phyloP scores from a whole-genome alignment of 108 stramenopile species.

The Licmophora abbreviata region DNA sequence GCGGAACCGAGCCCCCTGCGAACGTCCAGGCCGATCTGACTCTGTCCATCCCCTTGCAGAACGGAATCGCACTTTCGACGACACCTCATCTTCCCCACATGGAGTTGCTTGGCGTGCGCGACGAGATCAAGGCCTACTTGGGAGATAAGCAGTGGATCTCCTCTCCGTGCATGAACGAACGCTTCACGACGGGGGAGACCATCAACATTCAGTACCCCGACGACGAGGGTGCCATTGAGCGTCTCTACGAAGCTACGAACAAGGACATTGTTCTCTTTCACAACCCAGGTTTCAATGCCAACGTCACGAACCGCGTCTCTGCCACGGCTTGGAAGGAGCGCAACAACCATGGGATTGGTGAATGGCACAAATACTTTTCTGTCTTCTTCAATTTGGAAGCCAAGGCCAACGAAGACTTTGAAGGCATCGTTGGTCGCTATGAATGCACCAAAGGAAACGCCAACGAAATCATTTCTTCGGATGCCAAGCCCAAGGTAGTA shows the following conservation, averaged over 20 bases:
- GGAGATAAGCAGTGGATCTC: slow-evolving; percentile 25
- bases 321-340: slow-evolving; percentile 6
- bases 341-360: slow-evolving; percentile 42
- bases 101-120: slow-evolving; percentile 21
- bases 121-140: slow-evolving; percentile 21
- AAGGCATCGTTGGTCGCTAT: slow-evolving; percentile 28
- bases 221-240: background rate
- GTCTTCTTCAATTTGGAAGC: slow-evolving; percentile 45
- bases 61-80: slow-evolving; percentile 21
- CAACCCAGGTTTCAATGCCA: slow-evolving; percentile 5
- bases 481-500: slow-evolving; percentile 18
- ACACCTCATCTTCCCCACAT: slow-evolving; percentile 25
- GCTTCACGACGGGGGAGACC: slow-evolving; percentile 14
- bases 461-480: slow-evolving; percentile 1
- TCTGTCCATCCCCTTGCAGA: slow-evolving; percentile 18
- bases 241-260: background rate
- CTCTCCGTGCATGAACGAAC: slow-evolving; percentile 32
- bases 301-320: slow-evolving; percentile 5
- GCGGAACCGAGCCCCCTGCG: slow-evolving; percentile 37
- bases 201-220: slow-evolving; percentile 2
- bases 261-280: slow-evolving; percentile 1
- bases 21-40: slow-evolving; percentile 6
- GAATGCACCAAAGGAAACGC: slow-evolving; percentile 30
- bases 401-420: slow-evolving; percentile 19
- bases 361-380: slow-evolving; percentile 43